Conservation (phyloP, 140 eudicot genomes). For the Cichorium intybus region DNA sequence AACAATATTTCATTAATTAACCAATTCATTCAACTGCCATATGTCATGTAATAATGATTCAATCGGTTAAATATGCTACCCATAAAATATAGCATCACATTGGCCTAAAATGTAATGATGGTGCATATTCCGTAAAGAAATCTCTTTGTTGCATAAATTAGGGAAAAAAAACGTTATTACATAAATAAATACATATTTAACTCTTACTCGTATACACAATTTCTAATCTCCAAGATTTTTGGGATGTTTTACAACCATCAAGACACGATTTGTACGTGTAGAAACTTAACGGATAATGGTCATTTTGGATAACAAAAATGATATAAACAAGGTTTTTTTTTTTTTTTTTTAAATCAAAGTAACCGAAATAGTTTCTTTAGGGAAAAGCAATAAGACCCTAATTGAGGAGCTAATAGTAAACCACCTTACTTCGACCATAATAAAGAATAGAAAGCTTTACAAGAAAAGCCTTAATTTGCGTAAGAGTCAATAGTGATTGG, state of each 20-base stretch:
- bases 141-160: neutral
- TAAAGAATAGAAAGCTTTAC: slow-evolving; percentile 19
- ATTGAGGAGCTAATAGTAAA: slow-evolving; percentile 1
- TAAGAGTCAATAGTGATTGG: slow-evolving; percentile 25
- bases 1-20: no score
- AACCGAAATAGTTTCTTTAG: slow-evolving; percentile 10
- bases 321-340: neutral
- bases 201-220: neutral
- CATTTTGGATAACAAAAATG: neutral
- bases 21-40: neutral
- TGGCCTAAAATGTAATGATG: neutral
- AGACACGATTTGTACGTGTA: neutral
- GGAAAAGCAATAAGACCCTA: slow-evolving; percentile 20
- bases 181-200: no score
- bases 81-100: neutral
- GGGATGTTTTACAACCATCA: neutral
- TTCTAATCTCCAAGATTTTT: neutral
- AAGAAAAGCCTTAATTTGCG: slow-evolving; percentile 58
- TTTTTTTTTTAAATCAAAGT: neutral
- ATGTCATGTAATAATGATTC: no score
- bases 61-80: neutral
- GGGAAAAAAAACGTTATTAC: neutral
- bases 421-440: slow-evolving; percentile 22
- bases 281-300: neutral
- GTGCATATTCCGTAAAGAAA: neutral